A percentile compares a stretch with the other conserved stretches of the same genome.
Evolutionary conservation across 2,329 filamentous ascomycete species (phyloP).

Genomic region (Aspergillus candidus): DNA sequence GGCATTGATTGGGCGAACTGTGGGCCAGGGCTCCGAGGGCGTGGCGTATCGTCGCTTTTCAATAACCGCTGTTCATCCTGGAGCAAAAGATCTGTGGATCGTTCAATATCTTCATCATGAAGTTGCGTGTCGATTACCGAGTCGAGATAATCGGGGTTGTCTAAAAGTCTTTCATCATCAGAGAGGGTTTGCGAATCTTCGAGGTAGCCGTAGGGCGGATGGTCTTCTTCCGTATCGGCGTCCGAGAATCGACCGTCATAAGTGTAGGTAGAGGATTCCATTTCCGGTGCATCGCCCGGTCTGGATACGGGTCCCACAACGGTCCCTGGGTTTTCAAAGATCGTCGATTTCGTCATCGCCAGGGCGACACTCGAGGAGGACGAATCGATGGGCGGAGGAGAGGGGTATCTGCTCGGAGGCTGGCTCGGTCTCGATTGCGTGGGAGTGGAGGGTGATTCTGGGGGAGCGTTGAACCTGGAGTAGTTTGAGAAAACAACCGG

Average conservation of each 20-base stretch:
- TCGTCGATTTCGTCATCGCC: constrained; percentile 34
- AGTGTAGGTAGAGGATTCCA: constrained; percentile 30
- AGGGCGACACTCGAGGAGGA: constrained; percentile 21
- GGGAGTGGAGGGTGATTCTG: constrained; percentile 28
- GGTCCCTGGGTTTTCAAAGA: constrained; percentile 27
- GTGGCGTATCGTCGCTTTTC: constrained; percentile 14
- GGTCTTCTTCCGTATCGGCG: constrained; percentile 34
- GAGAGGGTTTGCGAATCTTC: constrained; percentile 24
- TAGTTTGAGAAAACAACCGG: constrained; percentile 44
- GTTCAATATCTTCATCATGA: constrained; percentile 28
- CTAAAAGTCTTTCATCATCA: constrained; percentile 26
- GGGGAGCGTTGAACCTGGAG: constrained; percentile 30
- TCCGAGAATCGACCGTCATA: constrained; percentile 39
- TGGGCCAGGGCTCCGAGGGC: constrained; percentile 9
- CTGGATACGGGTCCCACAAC: background rate
- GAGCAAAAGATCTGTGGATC: constrained; percentile 13
- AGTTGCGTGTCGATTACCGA: constrained; percentile 33
- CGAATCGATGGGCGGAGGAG: constrained; percentile 20
- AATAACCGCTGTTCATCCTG: constrained; percentile 2
- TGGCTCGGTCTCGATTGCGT: constrained; percentile 29
- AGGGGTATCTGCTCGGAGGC: constrained; percentile 22
- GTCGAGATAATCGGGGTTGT: constrained; percentile 35
- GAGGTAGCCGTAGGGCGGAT: constrained; percentile 18
- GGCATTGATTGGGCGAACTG: no score
- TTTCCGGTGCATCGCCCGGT: constrained; percentile 7